phyloP scores from a whole-genome alignment of 352 stramenopile species.

The Pythium guiyangense region DNA sequence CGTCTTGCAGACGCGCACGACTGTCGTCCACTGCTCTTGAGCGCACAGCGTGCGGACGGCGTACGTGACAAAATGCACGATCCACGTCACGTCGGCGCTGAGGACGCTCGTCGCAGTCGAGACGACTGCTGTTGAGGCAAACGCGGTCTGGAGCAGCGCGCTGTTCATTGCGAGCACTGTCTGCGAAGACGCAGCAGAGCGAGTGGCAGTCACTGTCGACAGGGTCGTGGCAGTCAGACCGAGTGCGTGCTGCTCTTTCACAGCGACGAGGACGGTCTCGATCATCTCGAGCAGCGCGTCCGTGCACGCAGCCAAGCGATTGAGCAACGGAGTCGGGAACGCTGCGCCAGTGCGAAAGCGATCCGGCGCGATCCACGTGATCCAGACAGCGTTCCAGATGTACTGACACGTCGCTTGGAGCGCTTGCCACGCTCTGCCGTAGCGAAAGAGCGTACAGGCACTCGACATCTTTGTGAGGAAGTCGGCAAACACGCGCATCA shows the following conservation, averaged over 20 bases:
- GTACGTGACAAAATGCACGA: slow-evolving; percentile 40
- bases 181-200: neutral
- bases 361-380: slow-evolving; percentile 47
- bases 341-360: slow-evolving; percentile 5
- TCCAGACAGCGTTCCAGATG: slow-evolving; percentile 51
- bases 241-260: slow-evolving; percentile 16
- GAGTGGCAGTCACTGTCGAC: neutral
- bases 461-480: slow-evolving; percentile 38
- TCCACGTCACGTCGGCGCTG: slow-evolving; percentile 42
- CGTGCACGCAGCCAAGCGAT: slow-evolving; percentile 24
- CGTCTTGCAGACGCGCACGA: slow-evolving; percentile 50
- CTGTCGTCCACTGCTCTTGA: slow-evolving; percentile 36
- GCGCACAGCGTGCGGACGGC: slow-evolving; percentile 26
- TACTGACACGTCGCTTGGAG: slow-evolving; percentile 51
- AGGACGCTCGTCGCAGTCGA: slow-evolving; percentile 27
- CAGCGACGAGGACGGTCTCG: slow-evolving; percentile 19
- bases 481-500: slow-evolving; percentile 19
- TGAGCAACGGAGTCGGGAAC: slow-evolving; percentile 11
- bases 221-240: neutral
- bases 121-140: slow-evolving; percentile 35
- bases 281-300: slow-evolving; percentile 59
- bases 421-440: slow-evolving; percentile 43
- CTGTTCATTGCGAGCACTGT: slow-evolving; percentile 6
- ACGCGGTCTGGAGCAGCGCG: slow-evolving; percentile 7
- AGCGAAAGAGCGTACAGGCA: slow-evolving; percentile 40